A percentile compares a stretch with the other conserved stretches of the same genome.
Conservation (phyloP, 768 basidiomycete species). For the Polyporus arcularius region DNA sequence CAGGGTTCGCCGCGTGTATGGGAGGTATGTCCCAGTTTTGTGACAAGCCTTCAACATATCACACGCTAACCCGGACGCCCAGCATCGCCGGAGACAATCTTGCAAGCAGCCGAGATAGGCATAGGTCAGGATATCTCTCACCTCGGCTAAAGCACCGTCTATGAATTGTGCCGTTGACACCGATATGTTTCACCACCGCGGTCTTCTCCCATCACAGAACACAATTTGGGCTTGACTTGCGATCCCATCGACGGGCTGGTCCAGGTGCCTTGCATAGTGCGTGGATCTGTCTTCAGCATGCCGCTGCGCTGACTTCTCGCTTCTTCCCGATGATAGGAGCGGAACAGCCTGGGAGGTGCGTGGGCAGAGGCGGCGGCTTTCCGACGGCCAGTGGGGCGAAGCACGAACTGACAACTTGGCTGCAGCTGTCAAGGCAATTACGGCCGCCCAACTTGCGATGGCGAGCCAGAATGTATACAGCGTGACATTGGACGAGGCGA, state of each 20-base stretch:
- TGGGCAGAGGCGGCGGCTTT: not conserved
- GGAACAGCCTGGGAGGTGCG: conserved; percentile 83
- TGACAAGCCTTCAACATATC: not conserved
- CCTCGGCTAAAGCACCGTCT: not conserved
- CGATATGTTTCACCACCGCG: not conserved
- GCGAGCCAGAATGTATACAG: conserved; percentile 86
- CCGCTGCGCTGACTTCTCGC: not conserved
- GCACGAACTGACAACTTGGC: not conserved
- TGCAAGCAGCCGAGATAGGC: conserved; percentile 83
- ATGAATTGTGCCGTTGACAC: conserved; percentile 6
- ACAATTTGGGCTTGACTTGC: conserved; percentile 88
- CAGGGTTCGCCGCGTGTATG: conserved; percentile 93
- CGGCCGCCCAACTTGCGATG: conserved; percentile 93
- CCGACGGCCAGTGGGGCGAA: not conserved
- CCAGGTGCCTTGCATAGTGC: conserved; percentile 93
- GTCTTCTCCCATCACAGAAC: conserved; percentile 48
- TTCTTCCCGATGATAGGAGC: conserved; percentile 48
- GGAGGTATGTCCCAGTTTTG: conserved; percentile 53
- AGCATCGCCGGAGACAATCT: conserved; percentile 80
- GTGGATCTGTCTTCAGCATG: conserved; percentile 31
- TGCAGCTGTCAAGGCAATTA: conserved; percentile 91
- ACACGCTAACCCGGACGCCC: conserved; percentile 4
- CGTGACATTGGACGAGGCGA: conserved; percentile 91
- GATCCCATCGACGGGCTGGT: conserved; percentile 93
- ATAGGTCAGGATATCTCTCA: conserved; percentile 55